Conservation (phyloP, 208 protist genomes). For the Angomonas ambiguus region DNA sequence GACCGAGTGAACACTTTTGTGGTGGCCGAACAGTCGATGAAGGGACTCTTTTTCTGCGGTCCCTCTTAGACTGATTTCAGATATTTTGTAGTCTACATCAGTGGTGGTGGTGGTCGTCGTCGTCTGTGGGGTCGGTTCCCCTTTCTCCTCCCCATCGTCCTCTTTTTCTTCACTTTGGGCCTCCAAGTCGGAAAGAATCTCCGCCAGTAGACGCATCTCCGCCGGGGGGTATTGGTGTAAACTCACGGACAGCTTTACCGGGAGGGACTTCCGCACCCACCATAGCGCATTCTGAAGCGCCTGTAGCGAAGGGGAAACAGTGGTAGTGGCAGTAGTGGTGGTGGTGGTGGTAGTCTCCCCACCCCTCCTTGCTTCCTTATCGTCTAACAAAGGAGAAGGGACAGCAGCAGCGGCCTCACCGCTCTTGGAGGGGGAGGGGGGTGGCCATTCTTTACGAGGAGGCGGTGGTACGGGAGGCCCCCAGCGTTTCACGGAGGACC, state of each 20-base stretch:
- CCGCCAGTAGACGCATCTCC: too few species aligned
- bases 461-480: background rate
- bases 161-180: background rate
- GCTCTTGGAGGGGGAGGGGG: too few species aligned
- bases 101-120: background rate
- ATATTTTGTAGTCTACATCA: background rate
- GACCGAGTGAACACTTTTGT: slow-evolving; percentile 31
- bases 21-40: slow-evolving; percentile 23
- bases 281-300: slow-evolving; percentile 36
- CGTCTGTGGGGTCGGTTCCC: background rate
- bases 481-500: background rate
- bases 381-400: too few species aligned
- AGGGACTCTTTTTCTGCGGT: slow-evolving; percentile 14
- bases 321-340: background rate
- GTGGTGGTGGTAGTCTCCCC: too few species aligned
- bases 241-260: slow-evolving; percentile 36
- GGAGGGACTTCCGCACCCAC: slow-evolving; percentile 33
- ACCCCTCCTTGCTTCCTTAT: too few species aligned
- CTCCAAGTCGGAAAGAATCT: slow-evolving; percentile 13
- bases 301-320: slow-evolving; percentile 14
- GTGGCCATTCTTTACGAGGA: too few species aligned
- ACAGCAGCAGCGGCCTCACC: too few species aligned
- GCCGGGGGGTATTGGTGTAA: slow-evolving; percentile 27
- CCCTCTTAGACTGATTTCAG: background rate
- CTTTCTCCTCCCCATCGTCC: background rate